These are phyloP conservation scores for Umbelopsis sp. DNA, from an alignment of 371 early-diverging fungal species.

Conservation along the genomic window DNA sequence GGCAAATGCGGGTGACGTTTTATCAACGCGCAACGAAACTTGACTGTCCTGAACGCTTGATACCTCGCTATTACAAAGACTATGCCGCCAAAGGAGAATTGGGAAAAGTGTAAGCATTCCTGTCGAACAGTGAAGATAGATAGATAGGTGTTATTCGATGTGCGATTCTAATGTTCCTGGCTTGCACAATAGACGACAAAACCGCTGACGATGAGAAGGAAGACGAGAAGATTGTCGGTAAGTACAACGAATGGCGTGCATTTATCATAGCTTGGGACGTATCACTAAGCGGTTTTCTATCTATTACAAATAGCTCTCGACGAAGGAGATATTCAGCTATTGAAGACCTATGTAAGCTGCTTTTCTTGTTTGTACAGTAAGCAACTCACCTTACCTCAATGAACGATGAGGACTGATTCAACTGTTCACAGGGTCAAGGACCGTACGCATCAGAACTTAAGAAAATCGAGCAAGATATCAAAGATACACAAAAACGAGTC, in stretches of 20 bases:
- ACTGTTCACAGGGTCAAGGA: conserved; percentile 85
- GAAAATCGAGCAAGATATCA: conserved; percentile 89
- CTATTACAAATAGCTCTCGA: conserved; percentile 72
- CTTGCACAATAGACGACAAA: conserved; percentile 70
- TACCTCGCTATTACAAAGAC: conserved; percentile 20
- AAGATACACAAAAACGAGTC: conserved; percentile 94
- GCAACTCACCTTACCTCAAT: too few relatives aligned
- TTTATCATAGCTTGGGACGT: background rate
- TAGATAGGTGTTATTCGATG: background rate
- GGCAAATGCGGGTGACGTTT: conserved; percentile 16
- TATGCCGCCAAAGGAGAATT: conserved; percentile 76
- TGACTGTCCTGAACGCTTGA: conserved; percentile 10
- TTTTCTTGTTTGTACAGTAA: too few relatives aligned
- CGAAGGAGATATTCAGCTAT: conserved; percentile 95
- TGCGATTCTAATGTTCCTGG: background rate
- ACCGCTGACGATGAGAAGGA: conserved; percentile 73
- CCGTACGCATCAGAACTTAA: conserved; percentile 95
- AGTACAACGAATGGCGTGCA: conserved; percentile 14
- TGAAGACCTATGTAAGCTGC: conserved; percentile 83
- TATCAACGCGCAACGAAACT: conserved; percentile 12
- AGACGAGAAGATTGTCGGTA: conserved; percentile 92
- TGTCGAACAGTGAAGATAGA: background rate
- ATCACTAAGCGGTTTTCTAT: conserved; percentile 20
- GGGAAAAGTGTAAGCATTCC: conserved; percentile 91
- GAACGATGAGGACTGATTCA: background rate